Conservation (phyloP, 805 yeast species). For the Torulaspora microellipsoides region DNA sequence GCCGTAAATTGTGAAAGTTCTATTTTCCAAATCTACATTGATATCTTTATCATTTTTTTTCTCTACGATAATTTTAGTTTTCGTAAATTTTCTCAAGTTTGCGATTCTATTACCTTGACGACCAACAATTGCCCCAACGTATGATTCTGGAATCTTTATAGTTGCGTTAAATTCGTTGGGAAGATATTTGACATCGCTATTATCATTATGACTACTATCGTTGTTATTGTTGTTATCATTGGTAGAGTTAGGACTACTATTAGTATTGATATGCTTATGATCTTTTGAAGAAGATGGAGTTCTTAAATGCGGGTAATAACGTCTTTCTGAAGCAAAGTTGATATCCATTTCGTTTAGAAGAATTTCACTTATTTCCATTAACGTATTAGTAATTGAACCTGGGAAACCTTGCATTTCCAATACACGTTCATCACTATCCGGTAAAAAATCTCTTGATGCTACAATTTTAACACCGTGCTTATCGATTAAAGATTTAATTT, state of each 20-base stretch:
- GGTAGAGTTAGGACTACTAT: conserved; percentile 8
- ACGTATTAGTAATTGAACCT: conserved; percentile 55
- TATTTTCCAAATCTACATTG: conserved; percentile 15
- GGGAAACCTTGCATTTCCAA: conserved; percentile 84
- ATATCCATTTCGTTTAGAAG: conserved; percentile 25
- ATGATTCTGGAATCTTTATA: conserved; percentile 59
- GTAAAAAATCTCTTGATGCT: conserved; percentile 79
- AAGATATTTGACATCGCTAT: conserved; percentile 1
- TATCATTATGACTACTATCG: conserved; percentile 4
- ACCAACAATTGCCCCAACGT: conserved; percentile 88
- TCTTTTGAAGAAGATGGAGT: conserved; percentile 6
- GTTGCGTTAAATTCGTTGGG: conserved; percentile 16
- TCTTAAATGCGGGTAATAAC: conserved; percentile 59
- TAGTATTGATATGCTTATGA: neutral
- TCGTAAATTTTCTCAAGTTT: conserved; percentile 73
- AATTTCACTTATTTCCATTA: conserved; percentile 46
- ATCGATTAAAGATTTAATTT: conserved; percentile 67
- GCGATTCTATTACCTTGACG: conserved; percentile 81
- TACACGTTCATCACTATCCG: conserved; percentile 77
- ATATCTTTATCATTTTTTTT: conserved; percentile 51
- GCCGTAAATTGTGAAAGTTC: conserved; percentile 71
- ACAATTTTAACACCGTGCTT: conserved; percentile 69
- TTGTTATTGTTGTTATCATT: conserved; percentile 5
- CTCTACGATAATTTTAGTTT: conserved; percentile 73
- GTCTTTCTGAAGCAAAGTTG: conserved; percentile 34